Evolutionary conservation across 352 stramenopile species (phyloP).

Genomic region (Phytophthora citricola): DNA sequence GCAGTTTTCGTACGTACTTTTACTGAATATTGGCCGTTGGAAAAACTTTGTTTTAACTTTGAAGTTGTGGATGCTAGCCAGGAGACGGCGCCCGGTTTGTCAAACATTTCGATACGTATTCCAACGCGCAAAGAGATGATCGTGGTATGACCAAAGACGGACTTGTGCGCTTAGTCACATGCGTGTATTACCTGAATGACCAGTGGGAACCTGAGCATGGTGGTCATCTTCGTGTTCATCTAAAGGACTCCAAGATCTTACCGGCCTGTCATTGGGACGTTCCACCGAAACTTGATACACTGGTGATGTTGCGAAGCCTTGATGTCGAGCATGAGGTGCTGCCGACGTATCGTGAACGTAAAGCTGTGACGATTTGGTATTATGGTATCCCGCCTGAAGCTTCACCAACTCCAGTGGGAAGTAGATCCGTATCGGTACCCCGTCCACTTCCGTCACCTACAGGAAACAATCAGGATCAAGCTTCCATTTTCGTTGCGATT

Average conservation of each 20-base stretch:
- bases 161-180: conserved; percentile 75
- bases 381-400: conserved; percentile 64
- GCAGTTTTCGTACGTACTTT: conserved; percentile 70
- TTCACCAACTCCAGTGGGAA: neutral
- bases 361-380: conserved; percentile 95
- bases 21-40: neutral
- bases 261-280: conserved; percentile 67
- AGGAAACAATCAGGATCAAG: conserved; percentile 1
- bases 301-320: conserved; percentile 93
- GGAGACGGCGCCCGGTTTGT: conserved; percentile 74
- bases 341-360: conserved; percentile 79
- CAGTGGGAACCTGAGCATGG: conserved; percentile 65
- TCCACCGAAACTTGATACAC: conserved; percentile 80
- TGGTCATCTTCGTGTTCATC: conserved; percentile 75
- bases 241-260: conserved; percentile 30
- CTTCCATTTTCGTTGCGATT: conserved; percentile 94
- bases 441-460: conserved; percentile 6
- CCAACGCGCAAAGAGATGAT: conserved; percentile 43
- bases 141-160: conserved; percentile 11
- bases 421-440: conserved; percentile 1
- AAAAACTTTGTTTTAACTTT: too few relatives aligned
- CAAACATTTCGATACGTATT: conserved; percentile 74
- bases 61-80: conserved; percentile 35
- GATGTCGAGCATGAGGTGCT: conserved; percentile 93
- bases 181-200: conserved; percentile 89